Evolutionary conservation across 257 asterid genomes (phyloP), one percentile per base, ranked within the genome.

Genomic region (Scutellaria galericulata): DNA sequence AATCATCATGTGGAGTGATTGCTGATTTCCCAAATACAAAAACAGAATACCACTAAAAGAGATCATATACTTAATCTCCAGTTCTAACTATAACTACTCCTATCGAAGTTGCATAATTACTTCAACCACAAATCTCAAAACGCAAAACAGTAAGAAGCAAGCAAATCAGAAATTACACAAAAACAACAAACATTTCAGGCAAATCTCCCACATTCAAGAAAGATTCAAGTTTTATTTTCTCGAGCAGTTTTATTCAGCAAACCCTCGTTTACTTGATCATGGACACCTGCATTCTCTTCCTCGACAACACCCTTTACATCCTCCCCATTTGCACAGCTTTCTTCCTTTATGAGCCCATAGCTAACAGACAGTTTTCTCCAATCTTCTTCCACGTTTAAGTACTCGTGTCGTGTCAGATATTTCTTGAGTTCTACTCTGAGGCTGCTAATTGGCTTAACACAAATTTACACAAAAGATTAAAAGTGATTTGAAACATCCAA

Each of bases 351-450:
- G 1, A 89, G 73, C 52, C 97, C 96, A 77, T 89, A 89, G 68
- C 79, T 73, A 40, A 72, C 41, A 0, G 64, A 64, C 59, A 89
- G 55, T 24, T 79, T 83, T 78, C 44, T 83, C 97, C 97, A 92
- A 70, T 77, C 87, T 14, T 74, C 78, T 51, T 86, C 86, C n/a
- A 35, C 75, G 0, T 69, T 77, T 52, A 92, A 78, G 76, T 81
- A 70, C 77, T 76, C 84, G 35, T 92, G 87, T 13, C 96, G 83
- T n/a, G 74, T 73, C 79, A 86, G 14, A 70, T 89, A 88, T 58
- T 78, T 88, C 81, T 86, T 92, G n/a, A 89, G 87, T 73, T 86
- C 96, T 5, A 84, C 83, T 57, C 79, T 64, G 4, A 88, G 66
- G 78, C 84, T 89, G 15, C 88, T 80, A 35, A 77, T 44, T 0